Conservation (phyloP, 192 early-diverging fungal species). For the Coemansia sp. region DNA sequence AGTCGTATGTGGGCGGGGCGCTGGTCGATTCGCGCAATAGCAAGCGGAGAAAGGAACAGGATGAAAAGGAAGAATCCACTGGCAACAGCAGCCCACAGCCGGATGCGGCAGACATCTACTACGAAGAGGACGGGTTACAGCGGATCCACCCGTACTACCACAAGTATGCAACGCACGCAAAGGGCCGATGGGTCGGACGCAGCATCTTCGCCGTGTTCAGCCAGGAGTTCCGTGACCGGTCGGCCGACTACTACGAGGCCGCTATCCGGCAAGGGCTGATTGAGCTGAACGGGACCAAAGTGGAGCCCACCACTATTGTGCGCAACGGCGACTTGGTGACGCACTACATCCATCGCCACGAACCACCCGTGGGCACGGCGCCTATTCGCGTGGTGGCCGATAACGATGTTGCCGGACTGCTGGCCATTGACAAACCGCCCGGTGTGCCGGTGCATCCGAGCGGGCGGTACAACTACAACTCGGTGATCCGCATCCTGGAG, state of each 20-base stretch:
- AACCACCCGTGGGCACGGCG: constrained; percentile 80
- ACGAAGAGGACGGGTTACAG: constrained; percentile 29
- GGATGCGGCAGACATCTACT: constrained; percentile 26
- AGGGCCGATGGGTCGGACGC: constrained; percentile 85
- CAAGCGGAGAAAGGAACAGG: constrained; percentile 8
- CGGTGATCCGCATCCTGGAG: constrained; percentile 68
- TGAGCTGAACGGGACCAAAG: constrained; percentile 68
- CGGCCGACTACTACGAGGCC: constrained; percentile 72
- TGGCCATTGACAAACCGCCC: constrained; percentile 88
- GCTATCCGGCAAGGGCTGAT: constrained; percentile 85
- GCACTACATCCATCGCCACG: constrained; percentile 90
- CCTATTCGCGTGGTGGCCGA: constrained; percentile 65
- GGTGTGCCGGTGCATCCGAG: constrained; percentile 82
- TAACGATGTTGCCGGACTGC: constrained; percentile 60
- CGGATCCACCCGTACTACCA: constrained; percentile 81
- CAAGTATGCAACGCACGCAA: constrained; percentile 78
- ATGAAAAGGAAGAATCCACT: not conserved
- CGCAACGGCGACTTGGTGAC: constrained; percentile 78
- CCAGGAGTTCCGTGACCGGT: constrained; percentile 87
- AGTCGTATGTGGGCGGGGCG: constrained; percentile 19
- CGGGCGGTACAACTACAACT: constrained; percentile 89
- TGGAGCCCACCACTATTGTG: constrained; percentile 62
- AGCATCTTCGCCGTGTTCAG: constrained; percentile 78
- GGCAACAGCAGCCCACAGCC: not conserved
- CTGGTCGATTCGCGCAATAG: constrained; percentile 8